Evolutionary conservation across 305 asterid genomes (phyloP).

Genomic region (Ajuga reptans): DNA sequence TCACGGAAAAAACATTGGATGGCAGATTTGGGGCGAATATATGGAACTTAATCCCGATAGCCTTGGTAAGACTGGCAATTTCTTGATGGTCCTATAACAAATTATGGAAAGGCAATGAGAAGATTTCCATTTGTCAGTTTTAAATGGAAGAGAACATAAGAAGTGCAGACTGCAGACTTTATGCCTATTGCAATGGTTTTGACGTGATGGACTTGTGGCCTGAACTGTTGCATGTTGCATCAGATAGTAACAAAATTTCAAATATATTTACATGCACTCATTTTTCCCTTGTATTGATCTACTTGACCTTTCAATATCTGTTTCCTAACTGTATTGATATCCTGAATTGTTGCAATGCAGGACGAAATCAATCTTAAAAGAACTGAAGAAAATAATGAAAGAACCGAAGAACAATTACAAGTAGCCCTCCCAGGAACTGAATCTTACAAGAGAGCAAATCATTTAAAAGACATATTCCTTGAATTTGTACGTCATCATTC

Average conservation of each 20-base stretch:
- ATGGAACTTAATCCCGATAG: slow-evolving; percentile 20
- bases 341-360: slow-evolving; percentile 17
- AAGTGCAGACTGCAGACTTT: not conserved
- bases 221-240: not conserved
- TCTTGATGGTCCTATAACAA: slow-evolving; percentile 4
- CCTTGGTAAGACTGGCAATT: slow-evolving; percentile 14
- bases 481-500: slow-evolving; percentile 22
- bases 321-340: not conserved
- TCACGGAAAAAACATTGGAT: slow-evolving; percentile 8
- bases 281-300: not conserved
- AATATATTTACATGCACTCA: not conserved
- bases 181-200: not conserved
- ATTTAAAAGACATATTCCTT: slow-evolving; percentile 12
- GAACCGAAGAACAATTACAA: slow-evolving; percentile 13
- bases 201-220: not conserved
- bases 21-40: slow-evolving; percentile 1
- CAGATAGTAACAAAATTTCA: not conserved
- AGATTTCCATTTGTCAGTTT: not conserved
- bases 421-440: slow-evolving; percentile 24
- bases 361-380: slow-evolving; percentile 3
- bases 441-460: slow-evolving; percentile 24
- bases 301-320: not conserved
- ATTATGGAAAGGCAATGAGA: not conserved
- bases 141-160: not conserved
- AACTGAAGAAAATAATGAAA: not conserved